These are phyloP conservation scores for Cladosporium austrohemisphaericum DNA, from an alignment of 2,329 filamentous ascomycete species.

Conservation along the genomic window DNA sequence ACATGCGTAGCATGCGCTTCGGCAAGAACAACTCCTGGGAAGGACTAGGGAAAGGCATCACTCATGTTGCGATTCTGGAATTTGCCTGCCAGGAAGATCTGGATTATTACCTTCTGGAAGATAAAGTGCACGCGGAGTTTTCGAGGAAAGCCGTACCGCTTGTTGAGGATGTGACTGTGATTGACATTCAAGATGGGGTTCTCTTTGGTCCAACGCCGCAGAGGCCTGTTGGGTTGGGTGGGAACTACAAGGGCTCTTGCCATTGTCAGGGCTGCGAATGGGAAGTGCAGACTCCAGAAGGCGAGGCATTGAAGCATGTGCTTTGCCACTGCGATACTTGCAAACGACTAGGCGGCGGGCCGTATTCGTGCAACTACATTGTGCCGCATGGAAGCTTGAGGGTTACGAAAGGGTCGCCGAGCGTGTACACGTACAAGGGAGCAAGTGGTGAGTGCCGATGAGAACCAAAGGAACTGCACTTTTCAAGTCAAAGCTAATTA, in stretches of 20 bases:
- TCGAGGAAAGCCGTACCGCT: constrained; percentile 28
- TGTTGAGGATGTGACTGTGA: constrained; percentile 33
- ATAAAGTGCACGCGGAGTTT: constrained; percentile 33
- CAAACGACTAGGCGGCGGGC: constrained; percentile 34
- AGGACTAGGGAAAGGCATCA: constrained; percentile 32
- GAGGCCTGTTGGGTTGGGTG: constrained; percentile 19
- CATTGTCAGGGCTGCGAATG: constrained; percentile 33
- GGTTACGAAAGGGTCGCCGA: constrained; percentile 28
- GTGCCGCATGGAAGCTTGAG: constrained; percentile 29
- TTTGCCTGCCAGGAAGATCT: constrained; percentile 34
- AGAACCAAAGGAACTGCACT: not conserved
- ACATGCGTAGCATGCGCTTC: constrained; percentile 33
- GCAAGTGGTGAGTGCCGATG: constrained; percentile 26
- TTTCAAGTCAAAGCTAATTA: not conserved
- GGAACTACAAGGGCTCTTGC: constrained; percentile 28
- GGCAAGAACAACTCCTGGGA: constrained; percentile 36
- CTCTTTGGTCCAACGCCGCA: constrained; percentile 30
- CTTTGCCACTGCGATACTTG: constrained; percentile 37
- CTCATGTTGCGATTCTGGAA: constrained; percentile 35
- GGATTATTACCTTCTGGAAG: constrained; percentile 33
- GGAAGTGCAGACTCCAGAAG: constrained; percentile 23
- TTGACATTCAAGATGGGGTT: constrained; percentile 34
- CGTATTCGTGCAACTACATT: constrained; percentile 37
- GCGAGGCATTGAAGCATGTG: constrained; percentile 28
- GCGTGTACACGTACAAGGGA: constrained; percentile 33